Conservation (phyloP, 768 basidiomycete species). For the Rhodotorula sphaerocarpa region DNA sequence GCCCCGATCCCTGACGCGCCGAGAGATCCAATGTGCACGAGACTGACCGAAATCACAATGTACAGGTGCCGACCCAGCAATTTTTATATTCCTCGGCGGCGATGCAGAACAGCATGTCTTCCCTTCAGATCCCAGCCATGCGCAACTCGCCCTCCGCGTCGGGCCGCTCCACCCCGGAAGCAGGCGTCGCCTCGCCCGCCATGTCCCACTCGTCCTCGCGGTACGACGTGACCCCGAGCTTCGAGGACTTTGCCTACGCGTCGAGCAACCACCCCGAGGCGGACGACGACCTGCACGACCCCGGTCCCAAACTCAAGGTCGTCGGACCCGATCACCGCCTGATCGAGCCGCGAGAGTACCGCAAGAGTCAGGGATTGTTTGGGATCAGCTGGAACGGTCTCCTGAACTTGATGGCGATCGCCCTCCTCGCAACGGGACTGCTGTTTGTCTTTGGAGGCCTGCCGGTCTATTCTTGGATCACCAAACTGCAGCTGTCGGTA, state of each 20-base stretch:
- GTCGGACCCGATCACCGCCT: constrained; percentile 47
- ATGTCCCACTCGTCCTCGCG: not conserved
- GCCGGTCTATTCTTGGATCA: constrained; percentile 60
- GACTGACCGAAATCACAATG: not conserved
- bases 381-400: constrained; percentile 67
- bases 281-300: constrained; percentile 32
- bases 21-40: no score
- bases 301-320: constrained; percentile 5
- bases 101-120: not conserved
- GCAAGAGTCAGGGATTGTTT: constrained; percentile 48
- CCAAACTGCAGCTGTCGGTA: constrained; percentile 42
- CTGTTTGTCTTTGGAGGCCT: constrained; percentile 77
- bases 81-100: constrained; percentile 9
- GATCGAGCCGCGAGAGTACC: constrained; percentile 55
- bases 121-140: not conserved
- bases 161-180: not conserved
- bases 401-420: constrained; percentile 64
- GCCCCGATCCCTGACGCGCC: not conserved
- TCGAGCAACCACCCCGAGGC: constrained; percentile 14
- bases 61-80: constrained; percentile 22
- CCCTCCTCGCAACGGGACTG: constrained; percentile 60
- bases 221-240: not conserved
- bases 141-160: not conserved
- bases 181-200: not conserved
- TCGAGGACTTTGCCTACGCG: constrained; percentile 9